These are phyloP conservation scores for Hypoxylon cercidicola DNA, from an alignment of 495 filamentous ascomycete genomes.

Conservation along the genomic window DNA sequence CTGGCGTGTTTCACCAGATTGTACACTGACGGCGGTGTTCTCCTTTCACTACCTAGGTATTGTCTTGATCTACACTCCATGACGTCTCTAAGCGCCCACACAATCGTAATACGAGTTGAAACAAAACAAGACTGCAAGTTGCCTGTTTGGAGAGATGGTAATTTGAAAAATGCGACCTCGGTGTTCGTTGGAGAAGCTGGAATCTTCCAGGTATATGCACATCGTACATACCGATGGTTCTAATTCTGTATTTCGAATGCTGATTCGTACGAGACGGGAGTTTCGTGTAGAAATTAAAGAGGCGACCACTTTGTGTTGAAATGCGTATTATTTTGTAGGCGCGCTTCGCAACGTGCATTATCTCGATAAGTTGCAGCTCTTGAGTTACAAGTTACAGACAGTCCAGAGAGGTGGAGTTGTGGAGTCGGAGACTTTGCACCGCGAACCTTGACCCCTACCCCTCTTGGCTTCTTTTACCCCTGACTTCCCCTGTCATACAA, in stretches of 20 bases:
- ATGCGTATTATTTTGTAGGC: not conserved
- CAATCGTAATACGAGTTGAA: slow-evolving; percentile 26
- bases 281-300: slow-evolving; percentile 30
- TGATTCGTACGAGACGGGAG: slow-evolving; percentile 38
- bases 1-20: slow-evolving; percentile 16
- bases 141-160: slow-evolving; percentile 21
- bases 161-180: slow-evolving; percentile 34
- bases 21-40: slow-evolving; percentile 1
- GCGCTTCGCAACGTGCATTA: slow-evolving; percentile 16
- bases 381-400: slow-evolving; percentile 9
- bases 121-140: slow-evolving; percentile 34
- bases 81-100: slow-evolving; percentile 32
- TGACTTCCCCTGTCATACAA: slow-evolving; percentile 7
- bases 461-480: slow-evolving; percentile 5
- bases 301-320: not conserved
- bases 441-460: slow-evolving; percentile 8
- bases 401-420: not conserved
- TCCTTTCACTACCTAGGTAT: not conserved
- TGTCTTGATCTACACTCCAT: slow-evolving; percentile 17
- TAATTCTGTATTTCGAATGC: not conserved
- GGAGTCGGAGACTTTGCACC: slow-evolving; percentile 24
- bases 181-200: slow-evolving; percentile 13
- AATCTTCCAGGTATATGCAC: slow-evolving; percentile 20
- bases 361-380: slow-evolving; percentile 22
- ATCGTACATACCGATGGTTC: slow-evolving; percentile 15